A percentile compares a stretch with the other conserved stretches of the same genome.
Evolutionary conservation across 1,284 basidiomycete species (phyloP).

Genomic region (Cryptococcus sp.): DNA sequence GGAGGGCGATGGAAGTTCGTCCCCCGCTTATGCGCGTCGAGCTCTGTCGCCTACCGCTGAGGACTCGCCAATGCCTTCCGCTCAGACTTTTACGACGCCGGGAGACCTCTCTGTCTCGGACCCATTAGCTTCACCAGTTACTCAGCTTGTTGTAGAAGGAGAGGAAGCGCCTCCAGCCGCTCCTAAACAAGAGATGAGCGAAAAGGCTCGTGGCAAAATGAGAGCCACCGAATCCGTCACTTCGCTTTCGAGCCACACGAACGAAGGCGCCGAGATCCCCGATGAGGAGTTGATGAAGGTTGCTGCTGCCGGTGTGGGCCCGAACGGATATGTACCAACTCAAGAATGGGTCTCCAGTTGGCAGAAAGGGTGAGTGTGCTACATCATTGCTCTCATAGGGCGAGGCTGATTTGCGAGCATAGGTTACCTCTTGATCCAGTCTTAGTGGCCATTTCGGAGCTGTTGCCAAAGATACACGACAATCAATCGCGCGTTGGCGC

Average conservation of each 20-base stretch:
- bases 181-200: slow-evolving; percentile 58
- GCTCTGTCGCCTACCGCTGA: neutral
- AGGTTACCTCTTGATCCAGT: slow-evolving; percentile 74
- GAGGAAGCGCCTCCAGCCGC: neutral
- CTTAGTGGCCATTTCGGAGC: slow-evolving; percentile 78
- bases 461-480: slow-evolving; percentile 81
- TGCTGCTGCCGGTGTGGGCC: slow-evolving; percentile 68
- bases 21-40: slow-evolving; percentile 5
- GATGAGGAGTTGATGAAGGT: slow-evolving; percentile 63
- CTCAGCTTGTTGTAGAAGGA: neutral
- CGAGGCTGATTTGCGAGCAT: neutral
- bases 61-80: neutral
- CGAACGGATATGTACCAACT: slow-evolving; percentile 87
- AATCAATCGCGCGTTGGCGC: slow-evolving; percentile 61
- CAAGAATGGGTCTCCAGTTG: slow-evolving; percentile 80
- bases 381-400: neutral
- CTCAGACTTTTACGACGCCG: slow-evolving; percentile 27
- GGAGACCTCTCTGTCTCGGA: slow-evolving; percentile 24
- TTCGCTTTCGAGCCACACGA: slow-evolving; percentile 12
- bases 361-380: slow-evolving; percentile 49
- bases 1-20: slow-evolving; percentile 21
- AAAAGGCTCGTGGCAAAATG: slow-evolving; percentile 88
- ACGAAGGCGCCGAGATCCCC: slow-evolving; percentile 55
- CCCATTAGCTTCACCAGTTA: slow-evolving; percentile 19
- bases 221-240: slow-evolving; percentile 57